Percentiles rank a stretch among this genome's conserved stretches.
These are phyloP conservation scores for Tylopilus subfusipes DNA, from an alignment of 768 basidiomycete species.

Conservation along the genomic window DNA sequence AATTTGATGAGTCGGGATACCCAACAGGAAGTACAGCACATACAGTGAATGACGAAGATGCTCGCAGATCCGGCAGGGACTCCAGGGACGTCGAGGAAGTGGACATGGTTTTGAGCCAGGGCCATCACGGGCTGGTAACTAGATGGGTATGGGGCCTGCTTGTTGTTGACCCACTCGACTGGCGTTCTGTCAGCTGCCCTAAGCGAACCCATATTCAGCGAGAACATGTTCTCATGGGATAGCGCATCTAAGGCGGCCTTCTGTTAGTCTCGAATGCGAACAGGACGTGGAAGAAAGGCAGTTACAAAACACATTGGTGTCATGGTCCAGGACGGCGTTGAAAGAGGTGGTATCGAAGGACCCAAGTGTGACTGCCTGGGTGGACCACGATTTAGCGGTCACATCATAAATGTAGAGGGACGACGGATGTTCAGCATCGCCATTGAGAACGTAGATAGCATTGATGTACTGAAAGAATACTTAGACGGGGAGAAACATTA, in stretches of 20 bases:
- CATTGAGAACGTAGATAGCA: conserved; percentile 81
- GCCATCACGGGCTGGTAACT: conserved; percentile 73
- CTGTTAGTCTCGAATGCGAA: conserved; percentile 5
- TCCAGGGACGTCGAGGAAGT: conserved; percentile 73
- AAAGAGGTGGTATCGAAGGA: conserved; percentile 62
- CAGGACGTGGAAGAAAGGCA: background rate
- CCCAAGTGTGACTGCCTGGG: conserved; percentile 54
- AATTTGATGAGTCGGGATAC: background rate
- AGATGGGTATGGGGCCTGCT: conserved; percentile 52
- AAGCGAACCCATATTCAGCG: conserved; percentile 65
- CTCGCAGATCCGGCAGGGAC: conserved; percentile 64
- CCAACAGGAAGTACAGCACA: conserved; percentile 23
- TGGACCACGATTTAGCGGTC: conserved; percentile 69
- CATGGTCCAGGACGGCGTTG: conserved; percentile 82
- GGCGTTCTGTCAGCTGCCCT: conserved; percentile 56
- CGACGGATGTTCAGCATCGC: conserved; percentile 64
- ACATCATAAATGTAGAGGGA: conserved; percentile 82
- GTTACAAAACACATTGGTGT: conserved; percentile 86
- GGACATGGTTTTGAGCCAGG: conserved; percentile 81
- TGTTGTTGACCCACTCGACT: conserved; percentile 62
- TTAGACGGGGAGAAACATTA: background rate
- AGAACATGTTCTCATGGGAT: conserved; percentile 60
- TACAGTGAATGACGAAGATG: conserved; percentile 89
- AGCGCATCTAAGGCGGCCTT: conserved; percentile 52
- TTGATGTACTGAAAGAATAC: conserved; percentile 62